Conservation (phyloP, 139 green algal species). For the Deuterostichococcus epilithicus region DNA sequence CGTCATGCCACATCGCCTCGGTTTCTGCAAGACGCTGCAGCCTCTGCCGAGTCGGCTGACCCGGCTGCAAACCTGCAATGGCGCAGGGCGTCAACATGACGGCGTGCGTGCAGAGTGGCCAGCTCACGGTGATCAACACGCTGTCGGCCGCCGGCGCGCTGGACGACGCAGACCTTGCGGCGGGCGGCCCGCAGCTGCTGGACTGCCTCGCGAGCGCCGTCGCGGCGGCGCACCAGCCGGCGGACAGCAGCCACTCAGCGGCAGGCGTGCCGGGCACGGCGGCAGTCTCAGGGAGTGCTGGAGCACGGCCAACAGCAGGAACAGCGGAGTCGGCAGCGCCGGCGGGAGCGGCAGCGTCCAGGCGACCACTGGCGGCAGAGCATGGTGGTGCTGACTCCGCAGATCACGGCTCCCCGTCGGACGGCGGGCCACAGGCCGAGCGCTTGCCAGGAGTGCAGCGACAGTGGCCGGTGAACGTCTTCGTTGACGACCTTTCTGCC, state of each 20-base stretch:
- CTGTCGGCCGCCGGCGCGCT: neutral
- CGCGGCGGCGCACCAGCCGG: neutral
- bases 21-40: no score
- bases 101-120: neutral
- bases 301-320: constrained; percentile 1
- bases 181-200: no score
- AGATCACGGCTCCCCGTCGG: no score
- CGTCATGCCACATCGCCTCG: no score
- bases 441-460: no score
- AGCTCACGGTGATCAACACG: neutral
- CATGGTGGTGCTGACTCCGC: no score
- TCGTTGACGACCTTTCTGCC: neutral
- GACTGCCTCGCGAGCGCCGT: neutral
- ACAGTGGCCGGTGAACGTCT: neutral
- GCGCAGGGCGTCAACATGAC: neutral
- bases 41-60: no score
- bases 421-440: no score
- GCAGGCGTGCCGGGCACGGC: no score
- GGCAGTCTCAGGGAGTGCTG: no score
- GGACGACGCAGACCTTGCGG: neutral
- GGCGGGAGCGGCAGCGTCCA: neutral
- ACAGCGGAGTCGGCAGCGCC: neutral
- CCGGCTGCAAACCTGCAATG: no score
- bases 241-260: neutral
- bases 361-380: no score